Conservation (phyloP, 164 flowering plant genomes). For the Macadamia tetraphylla region DNA sequence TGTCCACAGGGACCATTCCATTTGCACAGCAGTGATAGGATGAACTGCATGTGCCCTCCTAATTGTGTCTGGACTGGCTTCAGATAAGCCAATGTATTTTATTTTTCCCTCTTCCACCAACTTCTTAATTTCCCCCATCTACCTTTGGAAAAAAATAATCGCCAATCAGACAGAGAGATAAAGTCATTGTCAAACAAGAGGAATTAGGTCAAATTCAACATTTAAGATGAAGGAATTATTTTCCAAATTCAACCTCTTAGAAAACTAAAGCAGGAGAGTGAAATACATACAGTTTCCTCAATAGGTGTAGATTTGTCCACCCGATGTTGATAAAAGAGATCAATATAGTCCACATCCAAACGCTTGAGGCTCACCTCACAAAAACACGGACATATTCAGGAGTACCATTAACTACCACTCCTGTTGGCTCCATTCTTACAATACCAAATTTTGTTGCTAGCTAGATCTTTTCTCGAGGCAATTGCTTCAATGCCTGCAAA, state of each 20-base stretch:
- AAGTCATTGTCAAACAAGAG: background rate
- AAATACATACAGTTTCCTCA: slow-evolving; percentile 36
- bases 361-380: slow-evolving; percentile 49
- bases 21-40: slow-evolving; percentile 49
- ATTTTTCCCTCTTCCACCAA: slow-evolving; percentile 37
- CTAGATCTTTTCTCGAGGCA: slow-evolving; percentile 43
- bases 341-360: slow-evolving; percentile 44
- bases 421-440: slow-evolving; percentile 1
- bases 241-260: background rate
- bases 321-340: slow-evolving; percentile 43
- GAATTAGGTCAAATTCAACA: background rate
- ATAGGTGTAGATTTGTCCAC: slow-evolving; percentile 36
- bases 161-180: background rate
- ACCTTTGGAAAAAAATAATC: background rate
- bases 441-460: slow-evolving; percentile 47
- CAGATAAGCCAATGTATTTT: slow-evolving; percentile 34
- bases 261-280: background rate
- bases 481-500: slow-evolving; percentile 42
- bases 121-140: slow-evolving; percentile 36
- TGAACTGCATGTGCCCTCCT: slow-evolving; percentile 61
- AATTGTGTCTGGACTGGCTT: slow-evolving; percentile 49
- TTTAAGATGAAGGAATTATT: background rate
- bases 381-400: slow-evolving; percentile 41
- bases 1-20: slow-evolving; percentile 68
- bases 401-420: slow-evolving; percentile 22